phyloP scores from a whole-genome alignment of 768 basidiomycete species.

The Phaeotremella fagi region DNA sequence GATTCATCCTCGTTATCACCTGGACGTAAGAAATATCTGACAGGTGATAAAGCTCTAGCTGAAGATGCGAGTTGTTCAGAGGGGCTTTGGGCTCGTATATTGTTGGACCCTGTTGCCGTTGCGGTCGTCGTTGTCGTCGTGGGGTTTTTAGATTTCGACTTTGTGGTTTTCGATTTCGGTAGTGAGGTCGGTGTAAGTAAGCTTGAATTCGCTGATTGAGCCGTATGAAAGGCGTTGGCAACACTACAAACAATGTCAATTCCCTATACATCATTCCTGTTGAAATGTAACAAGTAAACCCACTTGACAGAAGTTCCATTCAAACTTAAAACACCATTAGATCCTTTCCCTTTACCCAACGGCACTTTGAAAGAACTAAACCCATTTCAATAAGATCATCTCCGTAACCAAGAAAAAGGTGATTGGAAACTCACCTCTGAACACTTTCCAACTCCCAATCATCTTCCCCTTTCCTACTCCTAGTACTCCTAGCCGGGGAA shows the following conservation, averaged over 20 bases:
- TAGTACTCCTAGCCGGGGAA: slow-evolving; percentile 32
- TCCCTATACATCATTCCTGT: too few species aligned
- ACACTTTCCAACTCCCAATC: slow-evolving; percentile 36
- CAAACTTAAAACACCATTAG: slow-evolving; percentile 8
- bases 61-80: slow-evolving; percentile 26
- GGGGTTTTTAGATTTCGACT: slow-evolving; percentile 5
- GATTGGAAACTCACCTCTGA: slow-evolving; percentile 17
- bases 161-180: slow-evolving; percentile 5
- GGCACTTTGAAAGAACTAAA: slow-evolving; percentile 26
- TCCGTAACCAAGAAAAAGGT: background rate
- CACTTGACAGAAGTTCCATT: slow-evolving; percentile 37
- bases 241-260: slow-evolving; percentile 15
- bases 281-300: slow-evolving; percentile 2
- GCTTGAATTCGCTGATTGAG: slow-evolving; percentile 24
- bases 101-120: background rate
- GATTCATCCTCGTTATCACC: slow-evolving; percentile 20
- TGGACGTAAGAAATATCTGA: slow-evolving; percentile 34
- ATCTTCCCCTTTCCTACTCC: slow-evolving; percentile 17
- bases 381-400: background rate
- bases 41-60: slow-evolving; percentile 40
- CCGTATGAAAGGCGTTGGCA: slow-evolving; percentile 39
- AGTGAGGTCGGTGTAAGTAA: slow-evolving; percentile 3
- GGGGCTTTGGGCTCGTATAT: slow-evolving; percentile 24
- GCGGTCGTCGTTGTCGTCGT: background rate
- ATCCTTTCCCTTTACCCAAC: slow-evolving; percentile 5